Evolutionary conservation across 2,329 filamentous ascomycete species (phyloP).

Genomic region (Fusarium incarnatum): DNA sequence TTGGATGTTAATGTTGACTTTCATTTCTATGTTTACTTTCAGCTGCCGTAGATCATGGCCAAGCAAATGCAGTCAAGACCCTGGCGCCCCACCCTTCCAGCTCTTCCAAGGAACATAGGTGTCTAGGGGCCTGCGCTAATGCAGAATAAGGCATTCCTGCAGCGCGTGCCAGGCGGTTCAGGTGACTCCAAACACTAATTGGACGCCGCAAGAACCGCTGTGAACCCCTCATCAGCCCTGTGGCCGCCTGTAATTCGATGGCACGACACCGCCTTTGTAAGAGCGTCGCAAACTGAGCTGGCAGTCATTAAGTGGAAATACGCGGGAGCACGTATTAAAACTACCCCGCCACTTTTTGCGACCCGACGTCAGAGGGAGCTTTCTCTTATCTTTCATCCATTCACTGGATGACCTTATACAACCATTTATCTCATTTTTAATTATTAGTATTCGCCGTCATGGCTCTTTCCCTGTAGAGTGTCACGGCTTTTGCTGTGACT

Average conservation of each 20-base stretch:
- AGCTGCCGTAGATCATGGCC: constrained; percentile 24
- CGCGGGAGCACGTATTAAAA: constrained; percentile 17
- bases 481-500: constrained; percentile 67
- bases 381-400: constrained; percentile 37
- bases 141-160: constrained; percentile 48
- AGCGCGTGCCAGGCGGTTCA: constrained; percentile 18
- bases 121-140: constrained; percentile 10
- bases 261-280: constrained; percentile 43
- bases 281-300: constrained; percentile 21
- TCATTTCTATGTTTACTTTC: constrained; percentile 40
- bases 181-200: constrained; percentile 27
- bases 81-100: constrained; percentile 12
- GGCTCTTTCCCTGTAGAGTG: constrained; percentile 61
- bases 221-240: constrained; percentile 44
- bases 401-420: constrained; percentile 33
- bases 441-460: constrained; percentile 49
- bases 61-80: constrained; percentile 7
- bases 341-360: constrained; percentile 44
- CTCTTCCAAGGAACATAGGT: neutral
- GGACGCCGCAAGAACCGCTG: constrained; percentile 32
- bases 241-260: constrained; percentile 41
- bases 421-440: constrained; percentile 19
- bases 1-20: constrained; percentile 36
- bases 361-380: constrained; percentile 40
- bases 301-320: neutral